Base-by-base conservation (phyloP, 768 basidiomycete genomes). In the Sarcomyxa edulis region DNA sequence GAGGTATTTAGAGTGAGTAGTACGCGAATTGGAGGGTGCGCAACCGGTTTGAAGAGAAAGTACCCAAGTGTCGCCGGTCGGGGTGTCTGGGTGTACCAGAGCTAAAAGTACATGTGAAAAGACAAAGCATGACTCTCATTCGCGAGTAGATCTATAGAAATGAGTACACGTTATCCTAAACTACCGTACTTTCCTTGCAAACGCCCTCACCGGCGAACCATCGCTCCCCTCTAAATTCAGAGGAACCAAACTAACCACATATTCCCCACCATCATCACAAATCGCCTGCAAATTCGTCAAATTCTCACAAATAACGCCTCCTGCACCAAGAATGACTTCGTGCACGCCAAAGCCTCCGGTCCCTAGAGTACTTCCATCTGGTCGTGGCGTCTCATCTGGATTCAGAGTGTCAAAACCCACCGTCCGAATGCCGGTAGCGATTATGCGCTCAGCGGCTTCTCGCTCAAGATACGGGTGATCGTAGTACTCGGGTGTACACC, bases 151-250 rank as follows among this genome's bases (percentile, higher is more conserved):
- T n/a, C n/a, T n/a, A n/a, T n/a, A n/a, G n/a, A n/a, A n/a, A n/a
- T n/a, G n/a, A n/a, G n/a, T n/a, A n/a, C n/a, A n/a, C n/a, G n/a
- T n/a, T n/a, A n/a, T n/a, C n/a, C n/a, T n/a, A n/a, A n/a, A n/a
- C n/a, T n/a, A n/a, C n/a, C n/a, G n/a, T n/a, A n/a, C n/a, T n/a
- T n/a, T n/a, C n/a, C n/a, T n/a, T 6, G 77, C 84, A 43, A 77
- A 77, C 4, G 82, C 85, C 44, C 84, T 68, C n/a, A 84, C 62
- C 1, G 84, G 84, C 10, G 81, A 79, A 4, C 79, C 84, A 50
- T 88, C 85, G 16, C 71, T 66, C 1, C 66, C 71, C 4, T 59
- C 60, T n/a, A 87, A 38, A 16, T 65, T 75, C 35, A 88, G 51
- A 0, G 84, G 84, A 26, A 78, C 51, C 37, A 86, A 51, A 39